These are phyloP conservation scores for Diutina neorugosa DNA, from an alignment of 1,139 yeast species.

Conservation along the genomic window DNA sequence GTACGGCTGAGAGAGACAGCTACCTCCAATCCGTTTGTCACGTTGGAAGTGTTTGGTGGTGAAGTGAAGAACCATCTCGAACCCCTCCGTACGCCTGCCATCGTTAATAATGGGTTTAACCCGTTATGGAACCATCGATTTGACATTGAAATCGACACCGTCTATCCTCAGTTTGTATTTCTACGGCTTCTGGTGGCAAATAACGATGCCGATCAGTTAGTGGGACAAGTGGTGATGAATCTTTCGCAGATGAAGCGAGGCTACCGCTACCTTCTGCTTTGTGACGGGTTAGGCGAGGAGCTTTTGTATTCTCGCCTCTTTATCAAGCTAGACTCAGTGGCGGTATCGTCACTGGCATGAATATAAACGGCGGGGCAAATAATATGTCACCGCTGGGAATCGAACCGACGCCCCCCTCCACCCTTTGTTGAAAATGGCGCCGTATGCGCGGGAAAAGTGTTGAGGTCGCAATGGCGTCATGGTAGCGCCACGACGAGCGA, in stretches of 20 bases:
- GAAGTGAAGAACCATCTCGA: slow-evolving; percentile 8
- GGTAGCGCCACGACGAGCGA: not conserved
- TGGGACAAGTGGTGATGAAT: slow-evolving; percentile 30
- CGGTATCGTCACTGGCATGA: not conserved
- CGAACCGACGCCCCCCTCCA: no score
- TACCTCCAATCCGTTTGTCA: slow-evolving; percentile 44
- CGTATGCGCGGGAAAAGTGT: no score
- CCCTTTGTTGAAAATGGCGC: no score
- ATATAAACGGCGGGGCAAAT: no score
- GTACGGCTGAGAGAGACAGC: slow-evolving; percentile 45
- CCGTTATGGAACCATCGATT: slow-evolving; percentile 66
- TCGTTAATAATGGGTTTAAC: slow-evolving; percentile 64
- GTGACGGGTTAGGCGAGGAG: slow-evolving; percentile 71
- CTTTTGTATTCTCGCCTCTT: slow-evolving; percentile 70
- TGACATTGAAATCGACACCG: slow-evolving; percentile 29
- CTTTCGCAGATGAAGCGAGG: slow-evolving; percentile 55
- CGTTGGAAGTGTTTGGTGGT: slow-evolving; percentile 43
- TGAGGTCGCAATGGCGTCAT: not conserved
- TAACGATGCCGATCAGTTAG: slow-evolving; percentile 12
- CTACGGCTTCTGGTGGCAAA: slow-evolving; percentile 20
- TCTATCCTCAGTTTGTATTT: slow-evolving; percentile 20
- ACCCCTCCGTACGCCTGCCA: slow-evolving; percentile 21
- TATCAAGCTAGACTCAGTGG: slow-evolving; percentile 19
- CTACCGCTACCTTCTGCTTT: slow-evolving; percentile 67
- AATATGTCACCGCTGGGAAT: no score